A percentile compares a stretch with the other conserved stretches of the same genome.
Evolutionary conservation across 345 rosid species (phyloP).

Genomic region (Cochlearia excelsa): DNA sequence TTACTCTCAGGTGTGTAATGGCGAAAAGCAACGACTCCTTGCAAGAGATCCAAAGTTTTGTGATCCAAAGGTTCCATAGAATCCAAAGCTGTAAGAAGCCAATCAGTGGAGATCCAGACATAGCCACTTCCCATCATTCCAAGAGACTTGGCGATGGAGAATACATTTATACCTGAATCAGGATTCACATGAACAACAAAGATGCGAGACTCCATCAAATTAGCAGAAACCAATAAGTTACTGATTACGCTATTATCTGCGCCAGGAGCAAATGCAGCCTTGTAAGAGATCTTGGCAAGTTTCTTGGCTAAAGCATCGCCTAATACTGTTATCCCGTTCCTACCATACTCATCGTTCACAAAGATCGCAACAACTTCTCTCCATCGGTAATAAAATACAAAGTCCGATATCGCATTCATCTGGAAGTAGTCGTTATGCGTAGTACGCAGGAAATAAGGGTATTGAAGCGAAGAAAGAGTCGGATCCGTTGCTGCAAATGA

Average conservation of each 20-base stretch:
- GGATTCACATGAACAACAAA: conserved; percentile 90
- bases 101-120: conserved; percentile 96
- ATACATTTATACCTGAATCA: conserved; percentile 70
- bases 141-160: conserved; percentile 67
- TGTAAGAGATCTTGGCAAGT: conserved; percentile 66
- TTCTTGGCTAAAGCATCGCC: conserved; percentile 78
- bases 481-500: conserved; percentile 79
- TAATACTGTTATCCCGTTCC: conserved; percentile 66
- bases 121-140: conserved; percentile 69
- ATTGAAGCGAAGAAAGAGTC: conserved; percentile 55
- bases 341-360: conserved; percentile 90
- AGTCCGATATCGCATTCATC: conserved; percentile 77
- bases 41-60: conserved; percentile 59
- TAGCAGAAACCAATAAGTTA: conserved; percentile 58
- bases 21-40: conserved; percentile 85
- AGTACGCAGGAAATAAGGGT: conserved; percentile 64
- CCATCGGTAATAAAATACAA: conserved; percentile 62
- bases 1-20: conserved; percentile 67
- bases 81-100: conserved; percentile 82
- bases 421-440: conserved; percentile 71
- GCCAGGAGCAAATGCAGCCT: conserved; percentile 71
- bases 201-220: conserved; percentile 80
- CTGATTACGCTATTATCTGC: conserved; percentile 44
- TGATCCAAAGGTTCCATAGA: conserved; percentile 43
- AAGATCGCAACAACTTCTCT: conserved; percentile 80